Conservation (phyloP, 2,329 filamentous ascomycete species). For the Paraphaeosphaeria sporulosa region DNA sequence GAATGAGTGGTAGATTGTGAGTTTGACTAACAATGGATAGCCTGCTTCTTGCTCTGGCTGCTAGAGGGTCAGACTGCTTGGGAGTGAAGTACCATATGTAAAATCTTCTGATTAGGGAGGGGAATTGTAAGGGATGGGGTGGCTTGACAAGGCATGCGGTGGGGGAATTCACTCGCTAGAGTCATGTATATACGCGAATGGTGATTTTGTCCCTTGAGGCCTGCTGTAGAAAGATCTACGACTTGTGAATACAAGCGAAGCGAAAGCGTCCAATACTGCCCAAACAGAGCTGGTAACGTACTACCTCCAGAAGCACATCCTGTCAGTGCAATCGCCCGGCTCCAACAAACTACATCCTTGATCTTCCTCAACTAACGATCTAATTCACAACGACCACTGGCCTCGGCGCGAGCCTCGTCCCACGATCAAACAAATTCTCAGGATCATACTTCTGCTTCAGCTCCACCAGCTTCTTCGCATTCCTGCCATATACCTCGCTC, state of each 20-base stretch:
- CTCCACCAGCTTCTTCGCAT: slow-evolving; percentile 40
- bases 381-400: slow-evolving; percentile 18
- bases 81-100: too few species aligned
- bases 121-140: not conserved
- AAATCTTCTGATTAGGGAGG: too few species aligned
- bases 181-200: not conserved
- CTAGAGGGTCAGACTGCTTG: not conserved
- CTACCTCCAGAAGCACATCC: too few species aligned
- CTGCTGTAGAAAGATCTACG: too few species aligned
- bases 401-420: slow-evolving; percentile 27
- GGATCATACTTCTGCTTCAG: slow-evolving; percentile 47
- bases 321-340: too few species aligned
- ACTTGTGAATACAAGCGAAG: too few species aligned
- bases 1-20: not conserved
- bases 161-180: not conserved
- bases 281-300: too few species aligned
- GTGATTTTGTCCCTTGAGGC: not conserved
- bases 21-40: slow-evolving; percentile 2
- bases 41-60: slow-evolving; percentile 16
- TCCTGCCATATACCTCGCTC: slow-evolving; percentile 41
- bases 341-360: too few species aligned
- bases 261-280: too few species aligned
- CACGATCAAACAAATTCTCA: slow-evolving; percentile 41
- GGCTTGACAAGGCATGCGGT: not conserved
- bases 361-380: too few species aligned